Conservation (phyloP, 2,329 filamentous ascomycete species). For the Aspergillus fischeri region DNA sequence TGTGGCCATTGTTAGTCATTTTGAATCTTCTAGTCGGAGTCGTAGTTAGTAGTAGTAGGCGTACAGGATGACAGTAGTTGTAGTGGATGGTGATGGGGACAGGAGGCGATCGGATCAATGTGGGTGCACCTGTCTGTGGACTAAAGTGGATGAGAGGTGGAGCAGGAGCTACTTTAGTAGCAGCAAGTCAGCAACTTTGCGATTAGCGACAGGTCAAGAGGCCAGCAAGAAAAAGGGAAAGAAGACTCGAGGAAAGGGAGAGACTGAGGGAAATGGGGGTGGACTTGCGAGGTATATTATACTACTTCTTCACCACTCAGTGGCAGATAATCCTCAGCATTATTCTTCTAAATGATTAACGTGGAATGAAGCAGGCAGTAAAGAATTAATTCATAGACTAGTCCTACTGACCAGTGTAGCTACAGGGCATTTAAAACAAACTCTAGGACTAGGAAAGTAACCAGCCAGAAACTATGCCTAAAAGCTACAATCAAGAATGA, state of each 20-base stretch:
- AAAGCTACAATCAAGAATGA: neutral
- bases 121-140: neutral
- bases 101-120: neutral
- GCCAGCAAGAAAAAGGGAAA: neutral
- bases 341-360: neutral
- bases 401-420: too few relatives aligned
- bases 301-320: neutral
- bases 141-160: neutral
- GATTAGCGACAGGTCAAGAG: neutral
- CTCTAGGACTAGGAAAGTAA: neutral
- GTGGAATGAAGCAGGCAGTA: neutral
- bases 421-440: neutral
- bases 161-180: neutral
- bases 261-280: neutral
- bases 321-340: too few relatives aligned
- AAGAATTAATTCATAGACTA: neutral
- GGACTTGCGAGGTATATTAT: neutral
- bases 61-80: neutral
- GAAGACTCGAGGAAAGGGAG: neutral
- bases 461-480: too few relatives aligned
- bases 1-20: neutral
- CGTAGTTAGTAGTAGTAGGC: neutral
- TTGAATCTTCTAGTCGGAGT: neutral
- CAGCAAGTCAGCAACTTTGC: neutral
- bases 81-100: neutral